Base-by-base conservation (phyloP, 2,329 filamentous ascomycete genomes). In the Colletotrichum plurivorum region DNA sequence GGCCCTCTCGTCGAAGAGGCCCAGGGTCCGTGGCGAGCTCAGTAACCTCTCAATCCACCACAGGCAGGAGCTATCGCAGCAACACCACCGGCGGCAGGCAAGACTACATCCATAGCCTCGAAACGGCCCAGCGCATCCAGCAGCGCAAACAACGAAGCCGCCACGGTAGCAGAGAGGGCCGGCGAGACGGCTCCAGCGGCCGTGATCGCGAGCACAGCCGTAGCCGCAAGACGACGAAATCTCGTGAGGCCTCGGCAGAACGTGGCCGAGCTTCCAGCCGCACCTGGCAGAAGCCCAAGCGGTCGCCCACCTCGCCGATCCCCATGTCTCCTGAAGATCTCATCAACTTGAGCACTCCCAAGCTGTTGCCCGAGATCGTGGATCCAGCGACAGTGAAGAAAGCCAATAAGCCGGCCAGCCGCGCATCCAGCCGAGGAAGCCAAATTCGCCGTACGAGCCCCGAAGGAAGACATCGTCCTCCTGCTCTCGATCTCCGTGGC, bases 291-390 rank as follows among this genome's bases (percentile, higher is more conserved):
- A 92, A 90, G 76, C 89, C 92, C 18, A 97, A 97, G 80, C 88
- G 93, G 22, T 98, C 95, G 1, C 95, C 95, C 1, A 97, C 94
- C 2, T 98, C 95, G 0, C 95, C 95, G 0, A 88, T 97, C 2
- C 94, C 95, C 3, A 98, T 98, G 95, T 97, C 95, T 3, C 94
- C 94, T 0, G 94, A 97, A 74, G 94, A 98, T 75, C 78, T 93
- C 69, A 89, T 90, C 75, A 91, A 88, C 73, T 79, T 92, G 57
- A 88, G 86, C 71, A 88, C 83, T 1, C 83, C 85, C 1, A 81
- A 76, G 31, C 75, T 80, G 48, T 71, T 52, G 72, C 62, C 51
- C 27, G 63, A 61, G 10, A 71, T 73, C 2, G 77, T 73, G 18
- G 85, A 87, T 20, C 83, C 85, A 5, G 73, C 75, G 49, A 86